phyloP scores from a whole-genome alignment of 2,329 filamentous ascomycete species.

The Corniculantispora saksenae region DNA sequence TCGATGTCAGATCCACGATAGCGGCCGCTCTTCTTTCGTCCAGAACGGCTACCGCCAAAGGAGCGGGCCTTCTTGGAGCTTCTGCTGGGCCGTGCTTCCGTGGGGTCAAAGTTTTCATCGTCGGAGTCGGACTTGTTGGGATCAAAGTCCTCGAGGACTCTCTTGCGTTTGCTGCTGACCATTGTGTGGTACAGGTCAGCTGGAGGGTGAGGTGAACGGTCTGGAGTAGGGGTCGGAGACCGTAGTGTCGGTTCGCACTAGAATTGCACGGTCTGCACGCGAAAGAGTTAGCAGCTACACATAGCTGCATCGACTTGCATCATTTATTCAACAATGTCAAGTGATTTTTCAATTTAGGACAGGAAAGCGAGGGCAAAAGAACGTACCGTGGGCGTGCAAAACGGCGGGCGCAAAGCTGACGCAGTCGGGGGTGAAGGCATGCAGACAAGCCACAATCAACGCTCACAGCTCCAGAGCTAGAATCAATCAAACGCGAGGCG shows the following conservation, averaged over 20 bases:
- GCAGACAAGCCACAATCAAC: conserved; percentile 2
- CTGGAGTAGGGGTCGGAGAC: neutral
- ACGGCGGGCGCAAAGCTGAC: conserved; percentile 13
- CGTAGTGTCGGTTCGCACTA: neutral
- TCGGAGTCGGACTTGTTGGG: conserved; percentile 67
- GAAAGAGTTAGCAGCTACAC: neutral
- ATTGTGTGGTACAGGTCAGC: neutral
- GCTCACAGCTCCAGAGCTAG: neutral
- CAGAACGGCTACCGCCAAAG: conserved; percentile 33
- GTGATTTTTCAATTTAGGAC: neutral
- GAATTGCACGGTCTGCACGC: neutral
- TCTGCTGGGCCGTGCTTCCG: conserved; percentile 45
- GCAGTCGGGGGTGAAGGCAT: conserved; percentile 1
- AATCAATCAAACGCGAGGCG: conserved; percentile 2
- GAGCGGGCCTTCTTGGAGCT: conserved; percentile 45
- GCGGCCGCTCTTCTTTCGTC: conserved; percentile 40
- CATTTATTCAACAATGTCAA: neutral
- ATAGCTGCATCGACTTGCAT: neutral
- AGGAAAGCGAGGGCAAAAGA: neutral
- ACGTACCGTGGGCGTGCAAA: neutral
- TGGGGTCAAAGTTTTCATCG: conserved; percentile 66
- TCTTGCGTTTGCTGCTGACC: conserved; percentile 53
- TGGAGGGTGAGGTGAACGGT: neutral
- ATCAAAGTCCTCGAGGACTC: conserved; percentile 60
- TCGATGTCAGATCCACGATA: conserved; percentile 65